Conservation (phyloP, 257 asterid species). For the Verbena officinalis region DNA sequence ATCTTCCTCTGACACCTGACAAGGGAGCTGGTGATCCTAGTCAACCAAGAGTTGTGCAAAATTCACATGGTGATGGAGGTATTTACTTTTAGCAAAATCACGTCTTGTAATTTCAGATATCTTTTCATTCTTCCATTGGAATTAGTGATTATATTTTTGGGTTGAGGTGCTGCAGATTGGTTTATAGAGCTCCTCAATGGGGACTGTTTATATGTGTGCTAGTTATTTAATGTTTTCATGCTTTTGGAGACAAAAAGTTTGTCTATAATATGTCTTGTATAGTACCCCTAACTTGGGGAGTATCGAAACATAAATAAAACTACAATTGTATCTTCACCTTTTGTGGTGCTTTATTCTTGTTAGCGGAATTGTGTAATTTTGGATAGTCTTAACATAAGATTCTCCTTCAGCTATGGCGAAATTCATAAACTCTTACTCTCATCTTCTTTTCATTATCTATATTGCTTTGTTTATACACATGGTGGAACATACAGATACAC, state of each 20-base stretch:
- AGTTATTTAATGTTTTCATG: constrained; percentile 10
- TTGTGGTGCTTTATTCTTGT: constrained; percentile 4
- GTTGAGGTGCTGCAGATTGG: constrained; percentile 12
- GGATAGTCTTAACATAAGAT: not conserved
- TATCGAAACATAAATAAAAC: not conserved
- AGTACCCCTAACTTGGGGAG: not conserved
- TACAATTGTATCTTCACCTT: not conserved
- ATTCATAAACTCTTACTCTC: not conserved
- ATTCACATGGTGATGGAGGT: constrained; percentile 45
- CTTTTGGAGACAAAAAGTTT: not conserved
- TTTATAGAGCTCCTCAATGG: constrained; percentile 11
- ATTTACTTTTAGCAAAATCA: constrained; percentile 15
- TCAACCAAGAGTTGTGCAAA: constrained; percentile 38
- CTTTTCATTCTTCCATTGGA: not conserved
- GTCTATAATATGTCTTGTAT: constrained; percentile 6
- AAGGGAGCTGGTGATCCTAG: constrained; percentile 50
- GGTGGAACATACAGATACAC: not conserved
- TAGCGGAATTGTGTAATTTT: not conserved
- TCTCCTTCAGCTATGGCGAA: not conserved
- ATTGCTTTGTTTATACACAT: not conserved
- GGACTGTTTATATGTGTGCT: not conserved
- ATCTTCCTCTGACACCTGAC: constrained; percentile 35
- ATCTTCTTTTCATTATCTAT: too few species aligned
- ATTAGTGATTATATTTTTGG: not conserved
- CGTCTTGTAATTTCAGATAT: not conserved